Evolutionary conservation across 352 stramenopile species (phyloP), one percentile per base, ranked within the genome.

Genomic region (Thraustochytrium sp.): DNA sequence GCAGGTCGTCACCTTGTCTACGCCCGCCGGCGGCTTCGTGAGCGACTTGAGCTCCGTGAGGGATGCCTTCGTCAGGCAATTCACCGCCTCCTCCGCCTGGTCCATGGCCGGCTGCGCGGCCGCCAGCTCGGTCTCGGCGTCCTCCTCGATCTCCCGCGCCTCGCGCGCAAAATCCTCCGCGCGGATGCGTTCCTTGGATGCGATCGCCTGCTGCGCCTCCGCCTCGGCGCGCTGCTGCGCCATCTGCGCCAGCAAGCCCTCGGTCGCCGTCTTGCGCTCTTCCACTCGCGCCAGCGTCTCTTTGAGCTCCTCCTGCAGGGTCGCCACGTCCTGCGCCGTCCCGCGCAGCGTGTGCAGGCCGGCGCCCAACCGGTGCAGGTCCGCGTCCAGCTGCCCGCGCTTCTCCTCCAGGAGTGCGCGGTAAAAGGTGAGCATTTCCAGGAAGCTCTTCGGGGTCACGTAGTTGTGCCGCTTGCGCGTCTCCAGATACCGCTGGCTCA

Each of bases 341-440:
- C 98, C 98, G 3, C 92, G 90, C 37, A 99, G 90, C 26, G 95
- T 99, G 3, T 93, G 97, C 3, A 98, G 90, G 37, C 96, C 96
- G 78, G 98, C 94, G 84, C 98, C 94, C 11, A 99, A 87, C 51
- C 96, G 93, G 85, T 97, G 95, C 68, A 98, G 98, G 76, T 98
- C 92, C 4, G 92, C 89, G 80, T 98, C 93, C 84, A 98, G 94
- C 56, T 98, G 91, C 49, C 93, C 90, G 78, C 97, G 96, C 65
- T 98, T 98, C 73, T 95, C 91, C 75, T 92, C 92, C 31, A 98
- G 90, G 42, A 99, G 83, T 82, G 96, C 95, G 87, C 98, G 96
- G 90, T 98, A 99, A 84, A 98, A 98, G 46, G 89, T 93, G 49
- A 99, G 98, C 16, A 99, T 89, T 88, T 99, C 95, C 31, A 99